Evolutionary conservation across 805 yeast species (phyloP).

Genomic region (Cephaloascus albidus): DNA sequence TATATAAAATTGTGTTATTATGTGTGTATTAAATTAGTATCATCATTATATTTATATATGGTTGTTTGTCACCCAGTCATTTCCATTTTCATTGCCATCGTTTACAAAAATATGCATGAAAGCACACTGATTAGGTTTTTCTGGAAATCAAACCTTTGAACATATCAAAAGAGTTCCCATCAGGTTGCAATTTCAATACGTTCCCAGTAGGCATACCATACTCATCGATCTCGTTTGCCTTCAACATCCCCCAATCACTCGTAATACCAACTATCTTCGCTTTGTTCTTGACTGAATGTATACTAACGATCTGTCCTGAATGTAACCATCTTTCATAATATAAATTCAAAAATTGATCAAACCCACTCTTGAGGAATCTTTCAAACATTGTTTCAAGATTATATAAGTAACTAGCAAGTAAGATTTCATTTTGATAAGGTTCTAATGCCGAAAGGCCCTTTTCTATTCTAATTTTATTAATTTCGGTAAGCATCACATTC

Average conservation of each 20-base stretch:
- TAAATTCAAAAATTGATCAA: constrained; percentile 51
- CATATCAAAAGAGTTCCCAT: constrained; percentile 95
- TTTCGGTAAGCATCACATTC: constrained; percentile 52
- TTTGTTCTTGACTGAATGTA: constrained; percentile 33
- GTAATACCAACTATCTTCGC: constrained; percentile 79
- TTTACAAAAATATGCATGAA: too few species aligned
- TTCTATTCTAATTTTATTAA: constrained; percentile 42
- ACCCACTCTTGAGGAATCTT: constrained; percentile 55
- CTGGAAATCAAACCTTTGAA: constrained; percentile 77
- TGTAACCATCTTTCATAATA: constrained; percentile 90
- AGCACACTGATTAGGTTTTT: constrained; percentile 17
- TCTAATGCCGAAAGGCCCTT: constrained; percentile 35
- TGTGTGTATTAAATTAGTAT: too few species aligned
- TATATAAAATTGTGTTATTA: neutral
- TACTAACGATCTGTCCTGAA: constrained; percentile 57
- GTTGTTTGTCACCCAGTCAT: too few species aligned
- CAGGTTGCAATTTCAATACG: constrained; percentile 76
- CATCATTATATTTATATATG: too few species aligned
- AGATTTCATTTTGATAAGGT: constrained; percentile 34
- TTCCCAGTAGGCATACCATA: constrained; percentile 41
- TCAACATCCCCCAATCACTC: constrained; percentile 71
- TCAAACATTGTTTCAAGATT: constrained; percentile 55
- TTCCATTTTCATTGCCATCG: too few species aligned
- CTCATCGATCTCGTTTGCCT: constrained; percentile 58
- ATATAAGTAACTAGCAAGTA: constrained; percentile 62